Evolutionary conservation across 106 monocot species (phyloP).

Genomic region (Allium sativum): DNA sequence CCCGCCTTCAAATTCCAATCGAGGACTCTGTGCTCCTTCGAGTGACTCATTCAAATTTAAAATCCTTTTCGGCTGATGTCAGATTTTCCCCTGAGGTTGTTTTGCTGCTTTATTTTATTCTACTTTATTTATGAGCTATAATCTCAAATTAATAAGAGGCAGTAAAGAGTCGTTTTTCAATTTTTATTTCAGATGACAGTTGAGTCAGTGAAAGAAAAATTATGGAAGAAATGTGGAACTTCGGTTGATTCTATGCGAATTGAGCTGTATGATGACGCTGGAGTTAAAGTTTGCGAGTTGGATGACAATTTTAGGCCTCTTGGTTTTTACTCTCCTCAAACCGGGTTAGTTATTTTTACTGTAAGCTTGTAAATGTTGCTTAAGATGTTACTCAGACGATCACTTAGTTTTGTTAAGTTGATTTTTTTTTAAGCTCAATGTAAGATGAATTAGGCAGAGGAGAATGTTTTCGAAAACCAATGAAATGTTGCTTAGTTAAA

Average conservation of each 20-base stretch:
- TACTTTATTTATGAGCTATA: too few species aligned
- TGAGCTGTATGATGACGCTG: constrained; percentile 66
- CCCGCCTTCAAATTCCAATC: constrained; percentile 45
- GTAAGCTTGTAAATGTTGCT: too few species aligned
- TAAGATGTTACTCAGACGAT: too few species aligned
- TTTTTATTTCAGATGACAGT: constrained; percentile 36
- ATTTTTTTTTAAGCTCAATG: too few species aligned
- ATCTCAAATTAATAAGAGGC: too few species aligned
- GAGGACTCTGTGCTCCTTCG: constrained; percentile 60
- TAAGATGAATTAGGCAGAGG: too few species aligned
- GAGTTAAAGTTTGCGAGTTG: constrained; percentile 58
- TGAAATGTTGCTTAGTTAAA: too few species aligned
- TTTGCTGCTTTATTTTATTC: background rate
- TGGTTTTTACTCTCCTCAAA: constrained; percentile 70
- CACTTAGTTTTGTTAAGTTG: too few species aligned
- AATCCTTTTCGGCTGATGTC: constrained; percentile 65
- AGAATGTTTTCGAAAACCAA: too few species aligned
- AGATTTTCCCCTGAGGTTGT: constrained; percentile 63
- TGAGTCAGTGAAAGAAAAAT: constrained; percentile 72
- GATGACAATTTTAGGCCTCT: constrained; percentile 46
- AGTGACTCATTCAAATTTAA: constrained; percentile 82
- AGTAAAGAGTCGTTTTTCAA: background rate
- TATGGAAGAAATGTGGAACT: constrained; percentile 91
- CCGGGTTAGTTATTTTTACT: constrained; percentile 34
- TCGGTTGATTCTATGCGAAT: constrained; percentile 74